These are phyloP conservation scores for Themeda triandra DNA, from an alignment of 176 grass and related monocot genomes.

Conservation along the genomic window DNA sequence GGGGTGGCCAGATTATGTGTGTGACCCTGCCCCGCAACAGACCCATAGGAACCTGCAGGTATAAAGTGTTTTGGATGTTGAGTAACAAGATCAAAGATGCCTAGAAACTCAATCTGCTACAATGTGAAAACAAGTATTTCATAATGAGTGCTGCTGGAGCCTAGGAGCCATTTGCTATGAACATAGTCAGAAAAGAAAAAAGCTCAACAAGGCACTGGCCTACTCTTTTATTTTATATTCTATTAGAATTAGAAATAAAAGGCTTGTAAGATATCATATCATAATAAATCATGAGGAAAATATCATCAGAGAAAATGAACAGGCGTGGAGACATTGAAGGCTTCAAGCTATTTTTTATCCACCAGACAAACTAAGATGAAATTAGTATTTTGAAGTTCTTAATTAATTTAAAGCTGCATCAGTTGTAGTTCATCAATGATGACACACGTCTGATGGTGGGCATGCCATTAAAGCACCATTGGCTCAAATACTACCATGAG, in stretches of 20 bases:
- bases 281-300: neutral
- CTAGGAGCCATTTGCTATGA: neutral
- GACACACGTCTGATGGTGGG: neutral
- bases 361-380: neutral
- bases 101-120: neutral
- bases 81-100: neutral
- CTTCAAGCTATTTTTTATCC: neutral
- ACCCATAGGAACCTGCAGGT: conserved; percentile 64
- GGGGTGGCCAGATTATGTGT: conserved; percentile 62
- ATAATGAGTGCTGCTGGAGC: neutral
- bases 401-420: neutral
- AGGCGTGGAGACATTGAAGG: neutral
- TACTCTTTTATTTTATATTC: neutral
- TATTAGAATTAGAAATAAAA: neutral
- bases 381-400: neutral
- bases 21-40: conserved; percentile 59
- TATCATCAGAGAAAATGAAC: neutral
- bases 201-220: neutral
- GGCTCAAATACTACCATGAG: neutral
- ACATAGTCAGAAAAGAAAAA: neutral
- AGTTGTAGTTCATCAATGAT: neutral
- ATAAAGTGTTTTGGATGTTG: conserved; percentile 1
- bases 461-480: neutral
- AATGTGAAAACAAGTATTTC: neutral
- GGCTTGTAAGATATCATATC: neutral